Conservation (phyloP, 805 yeast species). For the Metschnikowia matae region DNA sequence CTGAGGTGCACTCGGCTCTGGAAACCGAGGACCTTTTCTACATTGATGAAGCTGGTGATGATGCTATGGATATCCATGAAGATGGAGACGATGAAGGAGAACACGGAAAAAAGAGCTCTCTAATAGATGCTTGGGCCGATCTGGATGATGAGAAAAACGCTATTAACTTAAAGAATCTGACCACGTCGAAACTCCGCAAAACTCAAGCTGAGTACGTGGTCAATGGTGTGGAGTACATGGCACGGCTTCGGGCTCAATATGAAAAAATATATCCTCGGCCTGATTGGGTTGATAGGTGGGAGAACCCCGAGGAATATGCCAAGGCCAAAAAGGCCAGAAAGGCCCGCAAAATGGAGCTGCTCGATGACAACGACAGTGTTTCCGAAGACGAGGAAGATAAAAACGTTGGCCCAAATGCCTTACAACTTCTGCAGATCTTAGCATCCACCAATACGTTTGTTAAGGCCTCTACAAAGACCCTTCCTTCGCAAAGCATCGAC, state of each 20-base stretch:
- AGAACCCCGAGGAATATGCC: not conserved
- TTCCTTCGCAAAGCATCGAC: constrained; percentile 68
- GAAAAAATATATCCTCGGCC: constrained; percentile 79
- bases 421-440: constrained; percentile 31
- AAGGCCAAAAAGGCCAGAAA: not conserved
- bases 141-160: constrained; percentile 79
- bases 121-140: constrained; percentile 60
- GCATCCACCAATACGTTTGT: constrained; percentile 35
- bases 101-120: constrained; percentile 20
- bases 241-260: constrained; percentile 67
- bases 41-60: constrained; percentile 42
- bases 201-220: constrained; percentile 50
- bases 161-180: constrained; percentile 59
- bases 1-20: constrained; percentile 13
- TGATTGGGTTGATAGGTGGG: constrained; percentile 56
- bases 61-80: constrained; percentile 27
- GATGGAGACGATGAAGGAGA: constrained; percentile 22
- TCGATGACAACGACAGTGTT: constrained; percentile 11
- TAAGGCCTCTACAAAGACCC: constrained; percentile 45
- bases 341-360: not conserved
- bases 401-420: constrained; percentile 21
- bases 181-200: constrained; percentile 66
- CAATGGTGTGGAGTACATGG: constrained; percentile 56
- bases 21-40: constrained; percentile 37
- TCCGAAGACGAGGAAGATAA: constrained; percentile 24